A percentile compares a stretch with the other conserved stretches of the same genome.
Conservation (phyloP, 768 basidiomycete species). For the Lactarius trivialis region DNA sequence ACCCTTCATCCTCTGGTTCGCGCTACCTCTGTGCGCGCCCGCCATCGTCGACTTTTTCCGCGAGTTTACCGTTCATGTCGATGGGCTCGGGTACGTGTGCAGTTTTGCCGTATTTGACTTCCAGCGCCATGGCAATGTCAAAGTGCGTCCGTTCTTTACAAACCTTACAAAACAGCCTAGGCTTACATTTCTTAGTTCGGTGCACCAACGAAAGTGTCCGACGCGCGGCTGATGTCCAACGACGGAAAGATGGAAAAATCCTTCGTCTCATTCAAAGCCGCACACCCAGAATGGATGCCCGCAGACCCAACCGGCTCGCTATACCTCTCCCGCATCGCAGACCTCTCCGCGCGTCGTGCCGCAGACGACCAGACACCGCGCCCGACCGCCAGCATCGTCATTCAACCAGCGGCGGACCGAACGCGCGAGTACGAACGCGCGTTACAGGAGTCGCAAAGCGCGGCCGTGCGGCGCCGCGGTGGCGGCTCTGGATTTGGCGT, state of each 20-base stretch:
- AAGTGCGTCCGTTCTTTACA: slow-evolving; percentile 39
- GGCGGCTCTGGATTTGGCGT: slow-evolving; percentile 32
- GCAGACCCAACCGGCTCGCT: slow-evolving; percentile 85
- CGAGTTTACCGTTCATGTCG: slow-evolving; percentile 95
- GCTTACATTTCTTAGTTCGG: slow-evolving; percentile 55
- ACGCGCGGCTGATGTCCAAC: slow-evolving; percentile 75
- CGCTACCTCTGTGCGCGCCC: slow-evolving; percentile 82
- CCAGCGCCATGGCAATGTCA: slow-evolving; percentile 87
- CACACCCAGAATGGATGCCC: slow-evolving; percentile 94
- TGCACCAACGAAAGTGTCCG: slow-evolving; percentile 62
- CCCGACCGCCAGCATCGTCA: not conserved
- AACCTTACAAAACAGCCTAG: not conserved
- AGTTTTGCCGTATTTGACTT: slow-evolving; percentile 99
- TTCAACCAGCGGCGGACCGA: slow-evolving; percentile 34
- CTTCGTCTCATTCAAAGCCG: slow-evolving; percentile 91
- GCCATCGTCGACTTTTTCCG: slow-evolving; percentile 97
- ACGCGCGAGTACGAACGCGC: slow-evolving; percentile 74
- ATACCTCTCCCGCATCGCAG: slow-evolving; percentile 77
- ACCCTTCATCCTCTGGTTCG: slow-evolving; percentile 90
- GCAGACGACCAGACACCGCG: slow-evolving; percentile 14
- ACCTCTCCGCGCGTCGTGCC: slow-evolving; percentile 16
- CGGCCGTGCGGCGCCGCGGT: slow-evolving; percentile 39
- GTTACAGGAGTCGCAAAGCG: slow-evolving; percentile 59
- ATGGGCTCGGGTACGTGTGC: slow-evolving; percentile 93
- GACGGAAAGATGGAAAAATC: slow-evolving; percentile 99